Percentiles rank a stretch among this genome's conserved stretches.
Evolutionary conservation across 352 stramenopile species (phyloP).

Genomic region (Phytophthora melonis): DNA sequence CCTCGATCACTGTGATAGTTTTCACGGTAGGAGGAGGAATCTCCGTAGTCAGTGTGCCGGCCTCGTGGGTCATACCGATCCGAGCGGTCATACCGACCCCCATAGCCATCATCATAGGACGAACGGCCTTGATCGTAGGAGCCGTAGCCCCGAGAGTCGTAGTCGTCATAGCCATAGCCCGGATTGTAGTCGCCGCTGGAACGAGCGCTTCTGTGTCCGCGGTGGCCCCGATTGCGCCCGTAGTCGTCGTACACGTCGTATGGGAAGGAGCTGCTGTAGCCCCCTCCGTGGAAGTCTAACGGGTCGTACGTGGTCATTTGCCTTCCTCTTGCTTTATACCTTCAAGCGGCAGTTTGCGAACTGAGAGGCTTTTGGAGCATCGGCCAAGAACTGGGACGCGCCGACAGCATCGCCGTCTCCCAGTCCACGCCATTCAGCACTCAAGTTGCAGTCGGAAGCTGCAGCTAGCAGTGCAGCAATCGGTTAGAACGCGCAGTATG

Average conservation of each 20-base stretch:
- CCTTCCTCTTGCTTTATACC: background rate
- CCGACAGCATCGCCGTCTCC: conserved; percentile 55
- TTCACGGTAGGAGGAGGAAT: background rate
- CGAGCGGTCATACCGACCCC: background rate
- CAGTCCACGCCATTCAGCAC: conserved; percentile 66
- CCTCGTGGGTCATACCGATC: background rate
- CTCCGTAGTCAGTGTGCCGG: background rate
- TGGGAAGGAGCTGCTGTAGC: background rate
- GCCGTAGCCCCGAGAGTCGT: background rate
- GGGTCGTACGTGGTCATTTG: conserved; percentile 1
- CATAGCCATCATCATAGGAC: background rate
- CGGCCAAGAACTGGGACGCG: background rate
- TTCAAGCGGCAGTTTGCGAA: background rate
- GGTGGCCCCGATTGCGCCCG: background rate
- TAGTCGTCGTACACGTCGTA: background rate
- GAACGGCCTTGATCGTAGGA: background rate
- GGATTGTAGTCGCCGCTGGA: background rate
- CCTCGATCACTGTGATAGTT: background rate
- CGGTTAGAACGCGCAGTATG: background rate
- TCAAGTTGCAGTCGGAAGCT: background rate
- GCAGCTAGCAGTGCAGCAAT: conserved; percentile 85
- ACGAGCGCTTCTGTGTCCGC: background rate
- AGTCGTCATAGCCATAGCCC: background rate
- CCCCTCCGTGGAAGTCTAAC: background rate
- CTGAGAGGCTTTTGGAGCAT: background rate